Percentiles rank a stretch among this genome's conserved stretches.
These are phyloP conservation scores for Fusarium scirpi DNA, from an alignment of 2,329 filamentous ascomycete genomes.

Conservation along the genomic window DNA sequence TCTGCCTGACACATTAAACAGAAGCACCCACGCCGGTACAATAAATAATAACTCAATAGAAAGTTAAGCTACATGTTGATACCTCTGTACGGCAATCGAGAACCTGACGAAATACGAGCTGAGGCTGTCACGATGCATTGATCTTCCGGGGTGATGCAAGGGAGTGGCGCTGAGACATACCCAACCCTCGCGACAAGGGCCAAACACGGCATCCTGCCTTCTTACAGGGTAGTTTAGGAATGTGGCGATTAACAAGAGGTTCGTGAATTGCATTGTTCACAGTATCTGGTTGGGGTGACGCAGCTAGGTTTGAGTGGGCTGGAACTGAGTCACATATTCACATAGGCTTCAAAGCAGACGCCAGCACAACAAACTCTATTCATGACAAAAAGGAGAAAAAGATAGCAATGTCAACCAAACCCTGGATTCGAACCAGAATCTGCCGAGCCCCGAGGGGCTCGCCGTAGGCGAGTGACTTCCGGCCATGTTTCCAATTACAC, in stretches of 20 bases:
- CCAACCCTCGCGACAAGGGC: slow-evolving; percentile 24
- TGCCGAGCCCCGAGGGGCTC: no score
- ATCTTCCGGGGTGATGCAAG: slow-evolving; percentile 25
- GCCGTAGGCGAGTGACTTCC: no score
- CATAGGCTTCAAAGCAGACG: not conserved
- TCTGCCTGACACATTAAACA: no score
- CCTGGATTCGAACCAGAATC: no score
- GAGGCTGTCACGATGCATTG: not conserved
- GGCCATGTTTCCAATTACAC: no score
- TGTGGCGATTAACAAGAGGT: not conserved
- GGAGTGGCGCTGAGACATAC: slow-evolving; percentile 37
- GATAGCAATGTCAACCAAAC: no score
- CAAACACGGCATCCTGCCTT: not conserved
- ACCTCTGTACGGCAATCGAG: no score
- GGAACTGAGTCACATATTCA: no score
- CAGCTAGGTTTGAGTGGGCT: not conserved
- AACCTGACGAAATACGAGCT: not conserved
- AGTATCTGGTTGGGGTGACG: not conserved
- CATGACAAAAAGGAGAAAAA: not conserved
- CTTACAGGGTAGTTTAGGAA: slow-evolving; percentile 10
- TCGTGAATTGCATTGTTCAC: not conserved
- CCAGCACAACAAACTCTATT: not conserved
- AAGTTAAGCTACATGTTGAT: no score
- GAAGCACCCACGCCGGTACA: no score
- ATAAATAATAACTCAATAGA: no score